Percentiles rank a stretch among this genome's conserved stretches.
phyloP scores from a whole-genome alignment of 108 stramenopile species.

The Parietichytrium sp. region DNA sequence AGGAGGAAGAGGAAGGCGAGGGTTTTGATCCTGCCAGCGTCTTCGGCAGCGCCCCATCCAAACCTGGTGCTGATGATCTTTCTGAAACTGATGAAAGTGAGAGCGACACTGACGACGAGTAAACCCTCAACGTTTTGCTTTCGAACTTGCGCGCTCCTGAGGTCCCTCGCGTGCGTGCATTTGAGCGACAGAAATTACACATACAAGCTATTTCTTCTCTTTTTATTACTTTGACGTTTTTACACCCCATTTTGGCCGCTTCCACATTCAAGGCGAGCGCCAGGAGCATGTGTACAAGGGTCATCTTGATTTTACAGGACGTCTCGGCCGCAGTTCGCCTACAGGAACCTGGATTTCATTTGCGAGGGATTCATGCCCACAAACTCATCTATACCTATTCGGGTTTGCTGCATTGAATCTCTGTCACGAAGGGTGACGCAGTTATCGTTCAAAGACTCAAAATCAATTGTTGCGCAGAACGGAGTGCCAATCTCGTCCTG shows the following conservation, averaged over 20 bases:
- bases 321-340: too few species aligned
- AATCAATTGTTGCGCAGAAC: constrained; percentile 93
- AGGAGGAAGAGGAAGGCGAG: background rate
- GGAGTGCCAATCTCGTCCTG: constrained; percentile 92
- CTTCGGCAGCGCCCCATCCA: too few species aligned
- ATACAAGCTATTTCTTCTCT: too few species aligned
- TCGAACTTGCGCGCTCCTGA: too few species aligned
- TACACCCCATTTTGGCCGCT: too few species aligned
- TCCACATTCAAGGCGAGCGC: too few species aligned
- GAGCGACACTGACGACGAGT: constrained; percentile 39
- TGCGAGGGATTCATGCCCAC: constrained; percentile 50
- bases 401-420: constrained; percentile 88
- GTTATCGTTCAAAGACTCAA: constrained; percentile 88
- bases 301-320: too few species aligned
- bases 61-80: constrained; percentile 2
- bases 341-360: background rate
- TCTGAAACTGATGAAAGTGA: background rate
- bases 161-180: too few species aligned
- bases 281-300: too few species aligned
- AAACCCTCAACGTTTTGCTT: too few species aligned
- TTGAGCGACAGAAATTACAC: too few species aligned
- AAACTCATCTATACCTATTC: constrained; percentile 81
- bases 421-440: constrained; percentile 89
- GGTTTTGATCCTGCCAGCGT: background rate
- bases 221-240: too few species aligned